Evolutionary conservation across 139 green algal species (phyloP), one percentile per base, ranked within the genome.

Genomic region (Limnomonas spitsbergensis): DNA sequence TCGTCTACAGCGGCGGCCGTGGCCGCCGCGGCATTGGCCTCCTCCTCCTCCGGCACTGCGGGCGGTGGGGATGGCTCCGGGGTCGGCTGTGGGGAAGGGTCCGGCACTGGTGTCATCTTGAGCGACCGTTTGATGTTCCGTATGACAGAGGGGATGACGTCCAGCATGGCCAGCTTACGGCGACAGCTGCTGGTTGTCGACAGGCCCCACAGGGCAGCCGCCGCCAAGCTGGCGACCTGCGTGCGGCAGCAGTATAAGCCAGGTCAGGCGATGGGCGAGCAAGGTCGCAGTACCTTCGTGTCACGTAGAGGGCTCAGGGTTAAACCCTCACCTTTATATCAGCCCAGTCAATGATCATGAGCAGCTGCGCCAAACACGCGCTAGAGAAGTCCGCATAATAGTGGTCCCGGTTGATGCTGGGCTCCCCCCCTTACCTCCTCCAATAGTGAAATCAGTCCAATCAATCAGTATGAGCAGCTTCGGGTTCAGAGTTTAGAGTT

Each of bases 161-260:
- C 80, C 40, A 88, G 78, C 29, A 87, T 78, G 32, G 80, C 68
- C 40, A 91, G 61, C 61, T 76, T 40, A 1, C 61, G 35, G 1
- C 83, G 76, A 52, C 72, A 77, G 24, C 53, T 36, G 35, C 66
- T 71, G 1, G 83, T 80, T n/a, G 83, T 88, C 52, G 83, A 71
- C 66, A 88, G 80, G 37, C 79, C 83, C 80, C 83, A 88, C 4
- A 90, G 68, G 3, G 86, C 86, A 69, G 86, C 81, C 7, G 86
- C 86, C 39, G 80, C 83, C 7, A 75, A 81, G 37, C 70, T 83
- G 40, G 74, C 80, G 31, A 90, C 86, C 68, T 78, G 54, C 39
- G 42, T 14, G 2, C 14, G 47, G 47, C 20, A 61, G 47, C 14
- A n/a, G n/a, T n/a, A n/a, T n/a, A n/a, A n/a, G n/a, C n/a, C n/a